These are phyloP conservation scores for Amanita jacksonii DNA, from an alignment of 768 basidiomycete genomes.

Conservation along the genomic window DNA sequence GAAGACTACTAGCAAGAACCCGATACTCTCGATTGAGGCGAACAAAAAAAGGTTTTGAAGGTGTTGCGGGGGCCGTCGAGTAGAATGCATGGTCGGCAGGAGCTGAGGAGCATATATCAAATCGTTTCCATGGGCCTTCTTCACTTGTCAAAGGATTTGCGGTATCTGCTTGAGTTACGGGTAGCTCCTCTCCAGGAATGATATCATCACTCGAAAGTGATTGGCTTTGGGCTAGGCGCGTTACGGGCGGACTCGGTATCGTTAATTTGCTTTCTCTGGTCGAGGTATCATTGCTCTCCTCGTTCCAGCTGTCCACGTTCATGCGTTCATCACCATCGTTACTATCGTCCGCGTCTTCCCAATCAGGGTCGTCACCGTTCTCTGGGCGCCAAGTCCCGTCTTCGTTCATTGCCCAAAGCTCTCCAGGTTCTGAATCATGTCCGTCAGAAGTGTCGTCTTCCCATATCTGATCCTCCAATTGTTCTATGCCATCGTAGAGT, in stretches of 20 bases:
- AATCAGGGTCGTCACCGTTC: slow-evolving; percentile 31
- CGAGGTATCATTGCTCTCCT: background rate
- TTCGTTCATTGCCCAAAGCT: slow-evolving; percentile 31
- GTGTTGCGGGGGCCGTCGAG: slow-evolving; percentile 46
- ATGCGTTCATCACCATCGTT: slow-evolving; percentile 12
- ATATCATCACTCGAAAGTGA: background rate
- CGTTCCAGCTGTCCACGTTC: slow-evolving; percentile 2
- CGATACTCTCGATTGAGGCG: slow-evolving; percentile 81
- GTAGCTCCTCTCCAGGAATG: background rate
- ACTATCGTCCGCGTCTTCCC: slow-evolving; percentile 21
- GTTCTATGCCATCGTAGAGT: slow-evolving; percentile 75
- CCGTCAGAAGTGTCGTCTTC: slow-evolving; percentile 37
- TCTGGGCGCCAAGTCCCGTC: slow-evolving; percentile 39
- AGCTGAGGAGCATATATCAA: slow-evolving; percentile 65
- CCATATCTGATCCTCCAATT: slow-evolving; percentile 64
- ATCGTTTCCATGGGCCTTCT: slow-evolving; percentile 55
- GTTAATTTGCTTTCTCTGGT: background rate
- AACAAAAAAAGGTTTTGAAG: slow-evolving; percentile 63
- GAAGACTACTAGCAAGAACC: slow-evolving; percentile 67
- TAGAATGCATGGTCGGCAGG: slow-evolving; percentile 81
- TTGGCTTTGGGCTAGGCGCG: background rate
- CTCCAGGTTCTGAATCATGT: slow-evolving; percentile 34
- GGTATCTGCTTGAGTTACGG: background rate
- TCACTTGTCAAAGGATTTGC: slow-evolving; percentile 12
- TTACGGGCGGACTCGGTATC: background rate